Evolutionary conservation across 129 eudicot species (phyloP).

Genomic region (Tagetes patula): DNA sequence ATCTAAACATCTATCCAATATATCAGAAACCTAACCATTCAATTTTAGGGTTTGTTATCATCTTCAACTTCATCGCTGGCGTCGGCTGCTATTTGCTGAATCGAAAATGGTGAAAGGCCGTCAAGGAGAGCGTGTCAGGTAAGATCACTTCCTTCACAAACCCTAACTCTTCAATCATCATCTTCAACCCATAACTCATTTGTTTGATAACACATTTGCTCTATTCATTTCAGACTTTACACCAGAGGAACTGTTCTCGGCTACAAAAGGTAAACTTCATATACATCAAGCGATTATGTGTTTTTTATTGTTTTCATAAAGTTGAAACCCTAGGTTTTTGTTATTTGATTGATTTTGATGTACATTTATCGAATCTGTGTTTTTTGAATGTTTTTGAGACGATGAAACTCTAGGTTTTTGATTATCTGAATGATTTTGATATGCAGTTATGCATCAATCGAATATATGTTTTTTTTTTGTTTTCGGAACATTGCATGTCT

Average conservation of each 20-base stretch:
- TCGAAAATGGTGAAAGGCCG: slow-evolving; percentile 51
- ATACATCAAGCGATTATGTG: too few relatives aligned
- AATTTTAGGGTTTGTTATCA: slow-evolving; percentile 20
- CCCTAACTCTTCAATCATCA: not conserved
- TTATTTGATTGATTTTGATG: too few relatives aligned
- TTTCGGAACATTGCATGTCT: too few relatives aligned
- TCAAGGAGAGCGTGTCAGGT: slow-evolving; percentile 52
- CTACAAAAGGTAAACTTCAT: slow-evolving; percentile 45
- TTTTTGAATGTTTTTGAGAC: too few relatives aligned
- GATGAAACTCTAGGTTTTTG: too few relatives aligned
- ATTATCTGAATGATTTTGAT: too few relatives aligned
- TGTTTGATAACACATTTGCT: not conserved
- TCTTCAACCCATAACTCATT: not conserved
- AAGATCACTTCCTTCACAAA: not conserved
- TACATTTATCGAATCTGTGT: too few relatives aligned
- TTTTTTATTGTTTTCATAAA: too few relatives aligned
- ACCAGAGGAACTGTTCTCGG: slow-evolving; percentile 50
- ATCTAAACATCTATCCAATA: slow-evolving; percentile 4
- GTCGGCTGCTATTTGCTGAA: slow-evolving; percentile 15
- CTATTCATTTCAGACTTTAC: slow-evolving; percentile 35
- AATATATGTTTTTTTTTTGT: too few relatives aligned
- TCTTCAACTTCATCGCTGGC: slow-evolving; percentile 18
- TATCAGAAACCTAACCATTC: slow-evolving; percentile 6
- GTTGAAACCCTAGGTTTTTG: too few relatives aligned
- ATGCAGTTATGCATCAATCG: too few relatives aligned